Evolutionary conservation across 306 rosid genomes (phyloP).

Genomic region (Cicer yamashitae): DNA sequence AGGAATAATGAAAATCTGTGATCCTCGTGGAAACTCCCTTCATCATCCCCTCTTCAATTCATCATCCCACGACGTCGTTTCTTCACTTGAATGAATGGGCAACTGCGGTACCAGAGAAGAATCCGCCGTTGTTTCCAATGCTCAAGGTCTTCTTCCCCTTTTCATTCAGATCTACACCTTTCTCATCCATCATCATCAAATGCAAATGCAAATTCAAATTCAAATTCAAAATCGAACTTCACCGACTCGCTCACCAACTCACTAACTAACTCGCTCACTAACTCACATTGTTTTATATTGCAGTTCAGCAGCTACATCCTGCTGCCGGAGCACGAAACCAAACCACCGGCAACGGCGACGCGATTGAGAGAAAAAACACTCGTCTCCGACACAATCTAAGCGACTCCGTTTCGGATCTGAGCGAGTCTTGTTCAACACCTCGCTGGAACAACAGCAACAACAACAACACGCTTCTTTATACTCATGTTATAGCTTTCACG

Average conservation of each 20-base stretch:
- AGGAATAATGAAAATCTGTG: constrained; percentile 58
- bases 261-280: background rate
- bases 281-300: background rate
- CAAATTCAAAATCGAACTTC: background rate
- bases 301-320: constrained; percentile 87
- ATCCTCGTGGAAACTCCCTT: constrained; percentile 41
- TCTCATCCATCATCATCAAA: background rate
- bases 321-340: constrained; percentile 24
- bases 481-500: constrained; percentile 90
- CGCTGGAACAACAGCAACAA: constrained; percentile 70
- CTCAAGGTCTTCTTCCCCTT: constrained; percentile 66
- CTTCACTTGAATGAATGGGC: constrained; percentile 71
- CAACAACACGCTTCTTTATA: constrained; percentile 79
- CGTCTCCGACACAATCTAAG: constrained; percentile 51
- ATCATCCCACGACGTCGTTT: constrained; percentile 36
- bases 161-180: constrained; percentile 67
- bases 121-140: constrained; percentile 90
- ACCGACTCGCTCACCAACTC: background rate
- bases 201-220: too few relatives aligned
- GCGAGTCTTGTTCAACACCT: constrained; percentile 86
- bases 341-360: constrained; percentile 2
- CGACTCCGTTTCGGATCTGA: constrained; percentile 85
- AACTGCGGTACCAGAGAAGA: constrained; percentile 98
- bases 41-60: constrained; percentile 19
- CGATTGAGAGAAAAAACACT: constrained; percentile 51